A percentile compares a stretch with the other conserved stretches of the same genome.
phyloP scores from a whole-genome alignment of 140 eudicot genomes.

The Oenanthe javanica region DNA sequence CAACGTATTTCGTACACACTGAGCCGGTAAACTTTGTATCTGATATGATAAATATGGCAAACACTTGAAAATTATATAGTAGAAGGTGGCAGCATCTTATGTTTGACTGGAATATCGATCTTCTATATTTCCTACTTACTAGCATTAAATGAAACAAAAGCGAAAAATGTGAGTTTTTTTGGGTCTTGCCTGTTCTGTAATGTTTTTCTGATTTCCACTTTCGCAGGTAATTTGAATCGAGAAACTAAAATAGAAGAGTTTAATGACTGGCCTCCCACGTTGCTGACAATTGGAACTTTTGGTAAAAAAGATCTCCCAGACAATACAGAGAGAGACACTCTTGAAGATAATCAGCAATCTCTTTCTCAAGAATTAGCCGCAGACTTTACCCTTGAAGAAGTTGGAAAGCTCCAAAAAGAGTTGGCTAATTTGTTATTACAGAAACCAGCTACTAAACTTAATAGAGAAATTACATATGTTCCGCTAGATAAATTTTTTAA shows the following conservation, averaged over 20 bases:
- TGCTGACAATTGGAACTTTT: constrained; percentile 79
- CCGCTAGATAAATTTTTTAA: constrained; percentile 94
- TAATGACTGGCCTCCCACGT: constrained; percentile 68
- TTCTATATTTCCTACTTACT: no score
- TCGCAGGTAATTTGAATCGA: constrained; percentile 31
- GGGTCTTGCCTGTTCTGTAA: neutral
- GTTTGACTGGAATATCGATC: no score
- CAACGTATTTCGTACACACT: neutral
- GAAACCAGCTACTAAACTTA: constrained; percentile 52
- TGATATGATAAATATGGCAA: neutral
- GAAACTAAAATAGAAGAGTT: constrained; percentile 56
- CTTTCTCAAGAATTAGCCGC: constrained; percentile 64
- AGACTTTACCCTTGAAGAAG: constrained; percentile 92
- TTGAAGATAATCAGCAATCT: constrained; percentile 22
- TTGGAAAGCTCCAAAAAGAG: constrained; percentile 69
- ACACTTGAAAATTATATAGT: neutral
- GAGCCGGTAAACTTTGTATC: no score
- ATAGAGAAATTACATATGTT: constrained; percentile 42
- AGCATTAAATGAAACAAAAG: neutral
- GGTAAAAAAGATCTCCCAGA: constrained; percentile 44
- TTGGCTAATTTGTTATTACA: constrained; percentile 51
- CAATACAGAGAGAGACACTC: constrained; percentile 28
- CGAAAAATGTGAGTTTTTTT: neutral
- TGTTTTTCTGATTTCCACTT: neutral
- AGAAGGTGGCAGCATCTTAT: no score